A percentile compares a stretch with the other conserved stretches of the same genome.
Evolutionary conservation across 169 alveolate genomes (phyloP).

Genomic region (Cryptosporidium sp.): DNA sequence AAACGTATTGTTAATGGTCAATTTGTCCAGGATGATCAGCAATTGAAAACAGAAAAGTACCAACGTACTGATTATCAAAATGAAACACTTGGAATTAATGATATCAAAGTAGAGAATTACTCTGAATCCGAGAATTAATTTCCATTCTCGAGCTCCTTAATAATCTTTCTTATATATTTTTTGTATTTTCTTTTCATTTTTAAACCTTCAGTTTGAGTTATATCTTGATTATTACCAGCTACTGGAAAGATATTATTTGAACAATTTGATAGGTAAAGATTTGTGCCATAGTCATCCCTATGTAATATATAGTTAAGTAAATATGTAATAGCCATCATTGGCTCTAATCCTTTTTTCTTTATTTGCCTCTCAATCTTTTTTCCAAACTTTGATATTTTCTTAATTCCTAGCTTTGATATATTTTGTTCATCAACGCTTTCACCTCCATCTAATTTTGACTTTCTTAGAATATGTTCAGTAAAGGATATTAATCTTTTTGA

Average conservation of each 20-base stretch:
- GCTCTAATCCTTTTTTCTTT: slow-evolving; percentile 16
- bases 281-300: background rate
- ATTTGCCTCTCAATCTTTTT: background rate
- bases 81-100: slow-evolving; percentile 93
- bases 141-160: slow-evolving; percentile 1
- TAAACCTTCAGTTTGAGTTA: background rate
- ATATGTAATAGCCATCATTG: slow-evolving; percentile 4
- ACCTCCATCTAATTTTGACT: background rate
- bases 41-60: slow-evolving; percentile 84
- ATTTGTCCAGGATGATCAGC: slow-evolving; percentile 81
- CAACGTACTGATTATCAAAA: slow-evolving; percentile 93
- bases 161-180: background rate
- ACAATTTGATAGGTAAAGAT: background rate
- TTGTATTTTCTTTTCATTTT: slow-evolving; percentile 2
- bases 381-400: background rate
- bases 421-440: background rate
- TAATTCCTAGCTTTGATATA: background rate
- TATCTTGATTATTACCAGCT: background rate
- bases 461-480: background rate
- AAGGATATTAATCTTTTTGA: background rate
- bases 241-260: background rate
- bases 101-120: slow-evolving; percentile 91
- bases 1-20: slow-evolving; percentile 82
- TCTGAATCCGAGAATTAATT: slow-evolving; percentile 47
- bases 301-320: slow-evolving; percentile 7